These are phyloP conservation scores for Cadophora sp. DNA, from an alignment of 2,329 filamentous ascomycete genomes.

Conservation along the genomic window DNA sequence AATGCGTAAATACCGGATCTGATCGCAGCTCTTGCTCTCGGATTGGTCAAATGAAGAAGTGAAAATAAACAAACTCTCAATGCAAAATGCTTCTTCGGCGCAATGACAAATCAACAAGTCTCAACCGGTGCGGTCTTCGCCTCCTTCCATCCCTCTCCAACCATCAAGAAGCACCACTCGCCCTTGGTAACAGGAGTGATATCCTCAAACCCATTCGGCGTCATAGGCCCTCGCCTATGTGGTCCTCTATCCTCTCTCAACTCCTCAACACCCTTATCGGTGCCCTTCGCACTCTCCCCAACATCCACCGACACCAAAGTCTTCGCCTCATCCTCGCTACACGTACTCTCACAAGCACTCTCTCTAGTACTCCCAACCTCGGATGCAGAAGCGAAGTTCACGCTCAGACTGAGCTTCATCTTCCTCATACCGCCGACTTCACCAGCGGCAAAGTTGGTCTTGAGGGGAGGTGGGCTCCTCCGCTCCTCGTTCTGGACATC, in stretches of 20 bases:
- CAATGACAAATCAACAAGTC: conserved; percentile 50
- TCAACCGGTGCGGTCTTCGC: conserved; percentile 58
- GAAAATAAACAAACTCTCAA: conserved; percentile 10
- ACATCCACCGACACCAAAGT: conserved; percentile 24
- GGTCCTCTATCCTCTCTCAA: conserved; percentile 38
- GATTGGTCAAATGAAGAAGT: conserved; percentile 25
- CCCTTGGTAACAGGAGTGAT: conserved; percentile 67
- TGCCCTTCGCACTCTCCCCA: conserved; percentile 37
- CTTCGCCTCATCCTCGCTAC: conserved; percentile 12
- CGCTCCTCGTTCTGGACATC: conserved; percentile 46
- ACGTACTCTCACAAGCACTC: conserved; percentile 8
- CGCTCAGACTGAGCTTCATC: conserved; percentile 4
- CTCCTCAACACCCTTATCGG: conserved; percentile 26
- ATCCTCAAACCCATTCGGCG: conserved; percentile 66
- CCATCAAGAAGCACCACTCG: conserved; percentile 68
- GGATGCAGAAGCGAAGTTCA: conserved; percentile 8
- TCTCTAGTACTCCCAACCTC: not conserved
- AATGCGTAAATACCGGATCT: conserved; percentile 19
- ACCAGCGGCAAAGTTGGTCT: conserved; percentile 30
- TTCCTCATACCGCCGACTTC: conserved; percentile 25
- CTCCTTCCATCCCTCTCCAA: conserved; percentile 50
- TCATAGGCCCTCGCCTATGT: conserved; percentile 54
- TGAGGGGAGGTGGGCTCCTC: conserved; percentile 33
- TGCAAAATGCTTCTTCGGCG: not conserved
- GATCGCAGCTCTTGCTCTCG: conserved; percentile 45